Conservation (phyloP, 352 stramenopile species). For the Globisporangium apiculatum region DNA sequence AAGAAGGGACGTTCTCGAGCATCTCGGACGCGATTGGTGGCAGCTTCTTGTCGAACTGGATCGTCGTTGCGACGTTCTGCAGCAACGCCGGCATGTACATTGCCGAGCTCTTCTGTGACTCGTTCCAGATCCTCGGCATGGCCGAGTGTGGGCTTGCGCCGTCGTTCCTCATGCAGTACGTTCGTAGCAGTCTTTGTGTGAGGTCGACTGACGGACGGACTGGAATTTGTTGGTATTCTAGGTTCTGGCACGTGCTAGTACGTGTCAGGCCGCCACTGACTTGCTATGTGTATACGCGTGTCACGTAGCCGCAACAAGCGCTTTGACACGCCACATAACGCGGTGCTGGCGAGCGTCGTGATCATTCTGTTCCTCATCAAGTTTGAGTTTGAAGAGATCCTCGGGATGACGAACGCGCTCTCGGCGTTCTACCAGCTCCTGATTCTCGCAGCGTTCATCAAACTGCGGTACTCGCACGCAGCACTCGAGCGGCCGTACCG, state of each 20-base stretch:
- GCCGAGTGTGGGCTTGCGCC: slow-evolving; percentile 83
- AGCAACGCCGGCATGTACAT: slow-evolving; percentile 91
- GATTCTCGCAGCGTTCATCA: slow-evolving; percentile 86
- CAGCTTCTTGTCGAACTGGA: slow-evolving; percentile 82
- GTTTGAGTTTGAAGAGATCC: slow-evolving; percentile 66
- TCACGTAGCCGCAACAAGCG: slow-evolving; percentile 31
- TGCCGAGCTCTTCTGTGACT: slow-evolving; percentile 90
- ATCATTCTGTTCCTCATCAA: slow-evolving; percentile 47
- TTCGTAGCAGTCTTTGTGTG: slow-evolving; percentile 13
- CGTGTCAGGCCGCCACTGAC: no score
- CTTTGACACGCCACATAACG: slow-evolving; percentile 48
- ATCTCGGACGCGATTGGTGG: slow-evolving; percentile 82
- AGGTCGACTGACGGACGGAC: no score
- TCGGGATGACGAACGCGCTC: slow-evolving; percentile 88
- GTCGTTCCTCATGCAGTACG: slow-evolving; percentile 72
- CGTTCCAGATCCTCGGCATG: slow-evolving; percentile 82
- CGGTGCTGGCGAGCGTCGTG: slow-evolving; percentile 31
- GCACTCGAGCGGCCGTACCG: slow-evolving; percentile 32
- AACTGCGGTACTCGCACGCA: slow-evolving; percentile 61
- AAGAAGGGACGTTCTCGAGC: slow-evolving; percentile 85
- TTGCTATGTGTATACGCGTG: not conserved
- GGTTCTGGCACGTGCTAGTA: no score
- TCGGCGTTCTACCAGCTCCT: slow-evolving; percentile 84
- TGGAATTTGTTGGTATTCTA: not conserved
- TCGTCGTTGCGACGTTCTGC: slow-evolving; percentile 82